phyloP scores from a whole-genome alignment of 2,329 filamentous ascomycete species.

The Cercospora sp. region DNA sequence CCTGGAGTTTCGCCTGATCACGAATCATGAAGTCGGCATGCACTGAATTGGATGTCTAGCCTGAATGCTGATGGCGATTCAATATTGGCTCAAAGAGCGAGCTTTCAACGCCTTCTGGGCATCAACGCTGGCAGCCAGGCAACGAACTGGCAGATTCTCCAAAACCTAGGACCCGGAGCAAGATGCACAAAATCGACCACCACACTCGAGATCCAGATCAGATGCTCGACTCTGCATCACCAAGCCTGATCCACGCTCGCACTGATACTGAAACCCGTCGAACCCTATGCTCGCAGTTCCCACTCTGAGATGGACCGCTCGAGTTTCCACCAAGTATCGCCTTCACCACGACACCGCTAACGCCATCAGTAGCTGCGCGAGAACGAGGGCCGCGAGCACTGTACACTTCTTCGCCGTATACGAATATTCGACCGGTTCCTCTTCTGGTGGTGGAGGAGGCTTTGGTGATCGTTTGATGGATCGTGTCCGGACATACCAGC shows the following conservation, averaged over 20 bases:
- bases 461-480: neutral
- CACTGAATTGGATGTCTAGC: too few species aligned
- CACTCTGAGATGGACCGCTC: neutral
- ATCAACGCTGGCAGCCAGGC: neutral
- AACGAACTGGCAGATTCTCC: too few species aligned
- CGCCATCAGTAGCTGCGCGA: neutral
- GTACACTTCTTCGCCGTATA: neutral
- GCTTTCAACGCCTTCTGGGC: neutral
- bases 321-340: neutral
- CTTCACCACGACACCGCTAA: neutral
- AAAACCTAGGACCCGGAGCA: neutral
- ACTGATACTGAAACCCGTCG: too few species aligned
- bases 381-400: neutral
- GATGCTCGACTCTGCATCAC: neutral
- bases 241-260: neutral
- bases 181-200: neutral
- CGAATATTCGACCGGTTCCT: neutral
- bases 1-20: neutral
- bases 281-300: neutral
- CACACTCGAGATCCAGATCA: neutral
- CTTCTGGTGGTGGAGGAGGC: neutral
- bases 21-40: neutral
- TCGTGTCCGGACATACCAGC: neutral
- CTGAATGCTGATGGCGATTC: too few species aligned
- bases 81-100: neutral